Base-by-base conservation (phyloP, 768 basidiomycete species). In the Mycena amicta region DNA sequence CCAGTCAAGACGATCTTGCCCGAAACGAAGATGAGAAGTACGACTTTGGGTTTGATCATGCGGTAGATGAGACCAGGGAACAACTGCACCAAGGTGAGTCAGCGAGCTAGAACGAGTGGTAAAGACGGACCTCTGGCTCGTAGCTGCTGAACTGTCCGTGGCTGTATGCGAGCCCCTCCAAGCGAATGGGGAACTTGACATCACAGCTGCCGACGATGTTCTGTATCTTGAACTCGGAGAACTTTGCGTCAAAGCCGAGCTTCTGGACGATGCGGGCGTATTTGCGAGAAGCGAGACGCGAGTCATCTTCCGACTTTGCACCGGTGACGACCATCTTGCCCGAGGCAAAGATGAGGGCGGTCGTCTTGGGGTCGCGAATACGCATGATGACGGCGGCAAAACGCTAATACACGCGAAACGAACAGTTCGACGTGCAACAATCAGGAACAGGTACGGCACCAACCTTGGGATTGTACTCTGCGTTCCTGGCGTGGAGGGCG, bases 301-400 rank as follows among this genome's bases (percentile, higher is more conserved):
- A 95, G 70, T 99, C 95, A 74, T 98, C 96, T 75, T 98, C 96
- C 29, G 92, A 94, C 83, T 98, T 99, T 49, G 97, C 97, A 71
- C 97, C 97, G 39, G 97, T 98, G 57, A 98, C 96, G 73, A 99
- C 97, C 93, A 99, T 98, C 85, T 98, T 99, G 71, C 97, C 97
- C 57, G 94, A 96, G 30, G 97, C 97, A 75, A 99, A 99, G 75
- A 99, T 98, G 66, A 99, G 87, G 23, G 96, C 97, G 52, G 97
- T 99, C 59, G 97, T 99, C 83, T 99, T 99, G 51, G 97, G 97
- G 68, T 98, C 97, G 66, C 97, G 95, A 71, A 99, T 98, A 75
- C 97, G 93, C 97, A 99, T 99, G 78, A 99, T 98, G 66, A 98
- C 97, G 60, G 97, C 97, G 67, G 96, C 97, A 81, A 99, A 99